These are phyloP conservation scores for Echinosophora koreensis DNA, from an alignment of 306 rosid species.

Conservation along the genomic window DNA sequence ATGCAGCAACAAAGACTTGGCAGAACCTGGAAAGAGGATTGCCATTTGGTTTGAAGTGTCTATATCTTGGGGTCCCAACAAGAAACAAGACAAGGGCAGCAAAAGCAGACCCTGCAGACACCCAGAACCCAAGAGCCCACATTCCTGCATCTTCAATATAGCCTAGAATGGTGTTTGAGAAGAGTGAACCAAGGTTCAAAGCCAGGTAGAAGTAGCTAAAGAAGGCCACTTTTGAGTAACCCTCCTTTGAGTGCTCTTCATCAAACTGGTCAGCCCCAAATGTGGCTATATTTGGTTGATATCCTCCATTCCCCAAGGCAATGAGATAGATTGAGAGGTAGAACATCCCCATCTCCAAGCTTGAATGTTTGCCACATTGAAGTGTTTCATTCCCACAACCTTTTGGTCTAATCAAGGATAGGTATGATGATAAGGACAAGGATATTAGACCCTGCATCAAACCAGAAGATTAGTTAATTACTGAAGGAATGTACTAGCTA, in stretches of 20 bases:
- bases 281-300: conserved; percentile 69
- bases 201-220: conserved; percentile 71
- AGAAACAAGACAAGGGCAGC: conserved; percentile 56
- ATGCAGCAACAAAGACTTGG: conserved; percentile 73
- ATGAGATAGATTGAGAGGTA: conserved; percentile 68
- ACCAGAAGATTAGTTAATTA: conserved; percentile 21
- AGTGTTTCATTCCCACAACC: conserved; percentile 76
- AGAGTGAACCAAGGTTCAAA: conserved; percentile 68
- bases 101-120: conserved; percentile 62
- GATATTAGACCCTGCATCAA: conserved; percentile 72
- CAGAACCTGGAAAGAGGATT: conserved; percentile 72
- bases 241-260: conserved; percentile 57
- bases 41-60: conserved; percentile 67
- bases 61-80: conserved; percentile 59
- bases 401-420: conserved; percentile 74
- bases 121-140: conserved; percentile 69
- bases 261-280: conserved; percentile 78
- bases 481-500: background rate
- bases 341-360: conserved; percentile 54
- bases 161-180: conserved; percentile 74
- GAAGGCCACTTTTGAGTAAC: conserved; percentile 61
- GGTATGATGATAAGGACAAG: conserved; percentile 72
- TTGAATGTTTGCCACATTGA: conserved; percentile 51
- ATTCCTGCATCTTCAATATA: conserved; percentile 67
- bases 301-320: conserved; percentile 74